A percentile compares a stretch with the other conserved stretches of the same genome.
phyloP scores from a whole-genome alignment of 306 rosid genomes.

The Vigna angularis region DNA sequence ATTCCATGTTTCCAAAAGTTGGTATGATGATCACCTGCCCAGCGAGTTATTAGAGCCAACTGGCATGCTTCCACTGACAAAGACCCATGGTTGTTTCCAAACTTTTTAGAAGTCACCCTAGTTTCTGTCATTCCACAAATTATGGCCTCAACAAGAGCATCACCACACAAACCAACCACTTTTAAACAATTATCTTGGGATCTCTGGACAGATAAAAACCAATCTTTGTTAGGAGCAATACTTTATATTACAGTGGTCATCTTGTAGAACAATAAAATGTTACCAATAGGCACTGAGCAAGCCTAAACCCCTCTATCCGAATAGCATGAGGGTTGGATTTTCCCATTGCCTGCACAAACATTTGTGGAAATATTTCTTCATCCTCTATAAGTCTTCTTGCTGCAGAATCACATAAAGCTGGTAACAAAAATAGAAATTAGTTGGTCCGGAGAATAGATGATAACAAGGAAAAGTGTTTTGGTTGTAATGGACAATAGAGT shows the following conservation, averaged over 20 bases:
- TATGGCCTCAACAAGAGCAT: conserved; percentile 72
- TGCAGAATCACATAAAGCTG: conserved; percentile 83
- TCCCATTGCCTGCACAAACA: conserved; percentile 74
- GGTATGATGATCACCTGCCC: conserved; percentile 84
- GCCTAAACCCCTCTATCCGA: conserved; percentile 77
- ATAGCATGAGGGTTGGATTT: conserved; percentile 61
- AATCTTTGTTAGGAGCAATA: conserved; percentile 35
- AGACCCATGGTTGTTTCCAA: conserved; percentile 53
- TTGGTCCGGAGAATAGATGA: conserved; percentile 24
- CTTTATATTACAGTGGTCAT: conserved; percentile 15
- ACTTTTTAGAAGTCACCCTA: conserved; percentile 49
- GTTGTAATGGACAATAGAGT: not conserved
- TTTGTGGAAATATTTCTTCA: conserved; percentile 63
- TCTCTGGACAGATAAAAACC: conserved; percentile 60
- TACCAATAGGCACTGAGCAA: conserved; percentile 80
- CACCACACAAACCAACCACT: conserved; percentile 63
- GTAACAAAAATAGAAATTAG: conserved; percentile 44
- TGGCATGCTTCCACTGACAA: conserved; percentile 73
- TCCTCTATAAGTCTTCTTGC: conserved; percentile 64
- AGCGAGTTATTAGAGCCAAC: conserved; percentile 76
- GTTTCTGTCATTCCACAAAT: conserved; percentile 65
- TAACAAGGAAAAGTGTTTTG: not conserved
- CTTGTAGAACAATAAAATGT: conserved; percentile 36
- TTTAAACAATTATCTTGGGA: conserved; percentile 57
- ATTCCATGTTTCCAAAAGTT: conserved; percentile 79